These are phyloP conservation scores for Zygosaccharomyces bailii DNA, from an alignment of 805 yeast species.

Conservation along the genomic window DNA sequence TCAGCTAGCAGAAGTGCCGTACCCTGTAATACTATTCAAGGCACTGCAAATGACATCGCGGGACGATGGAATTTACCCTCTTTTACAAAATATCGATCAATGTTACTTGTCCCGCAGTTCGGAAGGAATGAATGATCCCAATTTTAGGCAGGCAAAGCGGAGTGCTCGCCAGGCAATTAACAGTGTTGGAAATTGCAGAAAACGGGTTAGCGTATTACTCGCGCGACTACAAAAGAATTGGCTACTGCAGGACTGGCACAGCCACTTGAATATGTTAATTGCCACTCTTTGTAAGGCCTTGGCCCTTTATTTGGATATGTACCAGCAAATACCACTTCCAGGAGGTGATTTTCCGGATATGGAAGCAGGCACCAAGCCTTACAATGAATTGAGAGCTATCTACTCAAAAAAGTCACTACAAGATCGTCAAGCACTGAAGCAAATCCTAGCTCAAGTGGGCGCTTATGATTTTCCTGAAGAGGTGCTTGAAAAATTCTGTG, in stretches of 20 bases:
- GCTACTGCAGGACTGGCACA: constrained; percentile 15
- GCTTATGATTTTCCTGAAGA: neutral
- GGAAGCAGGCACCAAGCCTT: constrained; percentile 70
- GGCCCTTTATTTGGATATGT: constrained; percentile 3
- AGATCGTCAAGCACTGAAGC: neutral
- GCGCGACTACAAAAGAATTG: neutral
- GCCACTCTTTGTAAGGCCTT: constrained; percentile 11
- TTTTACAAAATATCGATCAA: constrained; percentile 2
- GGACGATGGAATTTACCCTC: constrained; percentile 4
- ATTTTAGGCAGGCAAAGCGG: constrained; percentile 51
- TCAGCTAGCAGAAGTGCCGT: constrained; percentile 66
- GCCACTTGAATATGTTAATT: constrained; percentile 13
- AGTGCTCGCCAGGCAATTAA: constrained; percentile 41
- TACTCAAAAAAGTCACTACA: constrained; percentile 40
- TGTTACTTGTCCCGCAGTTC: constrained; percentile 32
- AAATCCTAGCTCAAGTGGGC: neutral
- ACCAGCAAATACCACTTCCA: constrained; percentile 7
- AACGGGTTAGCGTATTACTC: neutral
- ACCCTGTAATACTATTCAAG: constrained; percentile 43
- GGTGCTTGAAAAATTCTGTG: neutral
- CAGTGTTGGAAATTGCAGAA: constrained; percentile 1
- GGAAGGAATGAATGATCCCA: constrained; percentile 35
- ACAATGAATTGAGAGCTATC: constrained; percentile 53
- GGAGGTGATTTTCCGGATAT: constrained; percentile 38
- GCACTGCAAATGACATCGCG: constrained; percentile 34